A percentile compares a stretch with the other conserved stretches of the same genome.
phyloP scores from a whole-genome alignment of 441 rosid genomes.

The Populus trichocarpa region DNA sequence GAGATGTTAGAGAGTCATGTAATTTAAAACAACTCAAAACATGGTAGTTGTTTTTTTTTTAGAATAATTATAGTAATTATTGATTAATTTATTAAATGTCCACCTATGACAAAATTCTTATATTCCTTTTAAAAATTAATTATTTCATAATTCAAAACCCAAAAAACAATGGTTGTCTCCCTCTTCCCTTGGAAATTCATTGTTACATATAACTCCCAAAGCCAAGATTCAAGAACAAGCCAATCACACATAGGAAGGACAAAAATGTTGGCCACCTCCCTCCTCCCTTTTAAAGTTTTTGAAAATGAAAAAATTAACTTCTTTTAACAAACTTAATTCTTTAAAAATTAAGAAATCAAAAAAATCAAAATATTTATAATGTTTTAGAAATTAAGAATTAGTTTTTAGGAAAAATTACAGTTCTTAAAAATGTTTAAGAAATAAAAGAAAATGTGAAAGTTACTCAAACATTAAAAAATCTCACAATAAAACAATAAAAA shows the following conservation, averaged over 20 bases:
- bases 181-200: background rate
- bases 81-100: background rate
- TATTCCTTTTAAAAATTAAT: background rate
- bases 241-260: background rate
- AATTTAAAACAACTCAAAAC: too few relatives aligned
- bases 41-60: too few relatives aligned
- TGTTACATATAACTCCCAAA: background rate
- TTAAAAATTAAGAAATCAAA: too few relatives aligned
- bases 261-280: background rate
- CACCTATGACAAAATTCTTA: background rate
- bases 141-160: background rate
- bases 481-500: background rate
- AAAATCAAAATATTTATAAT: too few relatives aligned
- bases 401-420: background rate
- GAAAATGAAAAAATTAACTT: too few relatives aligned
- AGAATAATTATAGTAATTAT: background rate
- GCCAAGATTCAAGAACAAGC: background rate
- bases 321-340: too few relatives aligned
- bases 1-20: too few relatives aligned
- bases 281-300: background rate
- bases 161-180: background rate
- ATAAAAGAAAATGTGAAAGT: background rate
- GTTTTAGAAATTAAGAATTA: background rate
- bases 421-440: background rate
- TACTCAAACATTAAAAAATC: background rate